Evolutionary conservation across 768 basidiomycete species (phyloP), one percentile per base, ranked within the genome.

Genomic region (Exidia glandulosa): DNA sequence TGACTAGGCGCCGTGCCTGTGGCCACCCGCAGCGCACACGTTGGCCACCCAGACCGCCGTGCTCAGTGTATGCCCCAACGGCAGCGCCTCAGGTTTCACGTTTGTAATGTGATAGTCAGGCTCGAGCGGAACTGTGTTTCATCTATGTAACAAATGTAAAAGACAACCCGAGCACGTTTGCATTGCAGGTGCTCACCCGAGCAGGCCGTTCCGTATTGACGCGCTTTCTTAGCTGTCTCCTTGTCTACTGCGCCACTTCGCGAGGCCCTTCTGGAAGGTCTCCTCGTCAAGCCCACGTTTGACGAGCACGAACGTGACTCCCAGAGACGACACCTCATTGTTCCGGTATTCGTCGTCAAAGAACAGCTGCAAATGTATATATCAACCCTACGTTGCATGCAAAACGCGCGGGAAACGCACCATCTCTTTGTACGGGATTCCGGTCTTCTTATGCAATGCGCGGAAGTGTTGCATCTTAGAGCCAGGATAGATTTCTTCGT

Each of bases 321-420:
- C 57, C 5, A 58, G 36, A 5, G 23, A 12, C 10, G 32, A 16
- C 14, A 58, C 57, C 31, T 58, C 57, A 13, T 13, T 19, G 41
- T 58, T 58, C 19, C 57, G 57, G 30, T 31, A 32, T 32, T 58
- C 57, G 23, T 58, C 57, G 32, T 58, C 57, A 23, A 58, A 58
- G 57, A 58, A 58, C 0, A 58, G 32, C 57, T 58, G 33, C 33
- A 45, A 37, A 23, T 9, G 48, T n/a, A 34, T 45, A 30, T 36
- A 2, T 3, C 16, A 29, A 45, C 19, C 12, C 29, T 9, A 25
- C 32, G 13, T 32, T 16, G 33, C 19, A 30, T 9, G 32, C 27
- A 33, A 36, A 19, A 27, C 19, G 9, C 25, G 10, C 19, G 16
- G 2, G 7, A 2, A 7, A 33, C 32, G 23, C 33, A 58, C 57